Conservation (phyloP, 345 rosid species). For the Aethionema arabicum region DNA sequence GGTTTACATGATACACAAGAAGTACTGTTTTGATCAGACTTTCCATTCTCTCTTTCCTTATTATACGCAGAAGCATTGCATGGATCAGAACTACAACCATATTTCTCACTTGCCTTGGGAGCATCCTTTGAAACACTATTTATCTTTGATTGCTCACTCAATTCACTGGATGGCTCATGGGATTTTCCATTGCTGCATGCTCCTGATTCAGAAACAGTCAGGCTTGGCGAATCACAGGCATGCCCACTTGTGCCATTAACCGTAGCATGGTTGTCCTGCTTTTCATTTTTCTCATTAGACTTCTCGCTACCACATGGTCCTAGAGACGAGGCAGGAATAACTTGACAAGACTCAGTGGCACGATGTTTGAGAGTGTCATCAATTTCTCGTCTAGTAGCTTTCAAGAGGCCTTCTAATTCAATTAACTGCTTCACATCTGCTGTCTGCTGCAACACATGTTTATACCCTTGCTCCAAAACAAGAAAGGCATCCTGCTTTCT, state of each 20-base stretch:
- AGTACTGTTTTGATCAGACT: conserved; percentile 44
- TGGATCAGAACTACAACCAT: conserved; percentile 37
- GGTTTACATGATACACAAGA: conserved; percentile 32
- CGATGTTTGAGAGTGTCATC: conserved; percentile 33
- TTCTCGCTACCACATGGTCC: conserved; percentile 35
- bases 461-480: conserved; percentile 78
- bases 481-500: conserved; percentile 71
- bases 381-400: conserved; percentile 49
- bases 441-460: conserved; percentile 58
- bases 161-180: conserved; percentile 26
- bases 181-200: conserved; percentile 44
- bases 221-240: conserved; percentile 31
- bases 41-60: conserved; percentile 42
- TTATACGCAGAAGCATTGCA: conserved; percentile 40
- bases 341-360: conserved; percentile 31
- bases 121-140: conserved; percentile 38
- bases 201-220: conserved; percentile 42
- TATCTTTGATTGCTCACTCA: conserved; percentile 36
- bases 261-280: conserved; percentile 31
- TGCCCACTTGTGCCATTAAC: conserved; percentile 29
- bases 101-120: conserved; percentile 36
- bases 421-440: conserved; percentile 87
- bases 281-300: conserved; percentile 32
- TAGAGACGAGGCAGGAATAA: conserved; percentile 27
- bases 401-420: conserved; percentile 81